Conservation (phyloP, 306 rosid species). For the Acacia crassicarpa region DNA sequence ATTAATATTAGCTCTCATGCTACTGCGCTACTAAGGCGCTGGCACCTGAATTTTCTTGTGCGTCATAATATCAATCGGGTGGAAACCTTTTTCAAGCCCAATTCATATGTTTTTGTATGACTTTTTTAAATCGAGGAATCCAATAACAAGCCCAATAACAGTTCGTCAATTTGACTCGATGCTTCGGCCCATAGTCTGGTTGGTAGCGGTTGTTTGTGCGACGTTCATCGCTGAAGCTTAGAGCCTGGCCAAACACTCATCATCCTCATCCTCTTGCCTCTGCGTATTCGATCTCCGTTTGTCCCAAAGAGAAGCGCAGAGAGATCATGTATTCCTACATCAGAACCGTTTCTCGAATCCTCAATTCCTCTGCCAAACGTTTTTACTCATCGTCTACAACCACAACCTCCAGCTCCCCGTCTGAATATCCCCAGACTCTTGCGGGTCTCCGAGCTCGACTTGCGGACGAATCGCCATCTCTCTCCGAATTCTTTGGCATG, state of each 20-base stretch:
- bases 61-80: neutral
- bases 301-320: neutral
- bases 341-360: slow-evolving; percentile 36
- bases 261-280: neutral
- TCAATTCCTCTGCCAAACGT: slow-evolving; percentile 25
- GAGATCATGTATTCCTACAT: slow-evolving; percentile 44
- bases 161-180: neutral
- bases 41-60: neutral
- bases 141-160: neutral
- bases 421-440: slow-evolving; percentile 68
- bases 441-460: slow-evolving; percentile 79
- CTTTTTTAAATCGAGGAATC: too few relatives aligned
- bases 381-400: slow-evolving; percentile 49
- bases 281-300: neutral
- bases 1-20: too few relatives aligned
- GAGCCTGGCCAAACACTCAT: slow-evolving; percentile 2
- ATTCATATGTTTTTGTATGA: too few relatives aligned
- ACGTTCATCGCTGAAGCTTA: neutral
- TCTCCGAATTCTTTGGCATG: slow-evolving; percentile 55
- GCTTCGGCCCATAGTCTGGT: neutral
- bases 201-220: neutral
- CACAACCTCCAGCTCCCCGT: slow-evolving; percentile 21
- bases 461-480: slow-evolving; percentile 61
- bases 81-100: neutral
- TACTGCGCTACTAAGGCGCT: too few relatives aligned